Evolutionary conservation across 441 rosid species (phyloP).

Genomic region (Corymbia citriodora): DNA sequence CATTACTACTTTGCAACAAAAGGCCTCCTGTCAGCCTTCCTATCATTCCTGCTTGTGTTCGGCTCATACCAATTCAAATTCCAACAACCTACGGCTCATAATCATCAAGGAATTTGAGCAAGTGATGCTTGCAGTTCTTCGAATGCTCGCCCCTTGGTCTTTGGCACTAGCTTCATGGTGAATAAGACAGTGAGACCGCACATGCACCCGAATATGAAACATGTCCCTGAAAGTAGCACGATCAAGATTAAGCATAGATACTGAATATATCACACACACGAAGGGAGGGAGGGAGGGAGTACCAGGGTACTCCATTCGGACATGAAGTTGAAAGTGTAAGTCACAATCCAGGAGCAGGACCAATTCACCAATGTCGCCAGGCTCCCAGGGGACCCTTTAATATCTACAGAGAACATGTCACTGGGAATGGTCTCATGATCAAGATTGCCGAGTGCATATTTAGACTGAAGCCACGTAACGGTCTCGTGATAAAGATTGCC

Average conservation of each 20-base stretch:
- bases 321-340: constrained; percentile 45
- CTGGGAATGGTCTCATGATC: background rate
- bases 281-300: too few relatives aligned
- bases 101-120: background rate
- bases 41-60: background rate
- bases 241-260: background rate
- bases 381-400: constrained; percentile 53
- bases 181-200: constrained; percentile 9
- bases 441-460: background rate
- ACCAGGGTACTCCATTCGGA: constrained; percentile 67
- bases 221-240: constrained; percentile 31
- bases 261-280: background rate
- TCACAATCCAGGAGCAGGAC: constrained; percentile 36
- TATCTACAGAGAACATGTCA: constrained; percentile 21
- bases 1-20: background rate
- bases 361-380: constrained; percentile 39
- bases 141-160: background rate
- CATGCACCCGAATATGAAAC: constrained; percentile 31
- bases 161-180: background rate
- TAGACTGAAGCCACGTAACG: background rate
- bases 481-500: too few relatives aligned
- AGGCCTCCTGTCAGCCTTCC: background rate
- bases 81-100: background rate
- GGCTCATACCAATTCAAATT: background rate
- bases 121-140: background rate